Evolutionary conservation across 2,329 filamentous ascomycete species (phyloP), one percentile per base, ranked within the genome.

Genomic region (Botryosphaeria dothidea): DNA sequence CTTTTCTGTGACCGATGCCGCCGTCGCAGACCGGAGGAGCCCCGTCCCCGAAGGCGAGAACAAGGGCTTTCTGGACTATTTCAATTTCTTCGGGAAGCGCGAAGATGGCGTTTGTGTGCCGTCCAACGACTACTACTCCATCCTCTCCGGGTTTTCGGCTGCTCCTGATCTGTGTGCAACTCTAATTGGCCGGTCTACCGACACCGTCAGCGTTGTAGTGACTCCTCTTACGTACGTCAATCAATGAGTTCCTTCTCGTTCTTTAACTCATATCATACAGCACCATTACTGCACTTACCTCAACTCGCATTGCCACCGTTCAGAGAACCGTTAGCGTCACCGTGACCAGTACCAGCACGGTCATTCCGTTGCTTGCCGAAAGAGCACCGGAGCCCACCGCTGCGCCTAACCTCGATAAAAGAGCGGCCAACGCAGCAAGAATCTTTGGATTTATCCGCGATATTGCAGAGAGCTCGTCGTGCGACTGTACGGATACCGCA

Each of bases 201-300:
- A 71, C 13, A 74, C 72, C 23, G 58, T 61, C 9, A 66, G 67
- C 9, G 58, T 68, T 5, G 70, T 73, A 13, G 62, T 66, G 23
- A 74, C 71, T 11, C 70, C 70, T 1, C 72, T 69, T 13, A 54
- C 70, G 74, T 76, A 69, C 66, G 69, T 45, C 8, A 4, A 15
- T 19, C 6, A 41, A 17, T 1, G 13, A 31, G 1, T 8, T 46
- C 6, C 36, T 36, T 11, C 15, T 46, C 6, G 25, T 36, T 11
- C 15, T 1, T 17, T 34, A 4, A 4, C 58, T 31, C 6, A 19
- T 7, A 5, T 38, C 5, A 21, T 31, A 21, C 49, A 75, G 70
- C 34, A 71, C 67, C 6, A 34, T 58, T 19, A 67, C 68, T 43
- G 71, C 69, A 6, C 69, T 68, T 7, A 71, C 69, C 15, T 68